Evolutionary conservation across 2,329 filamentous ascomycete genomes (phyloP).

Genomic region (Sordariomycetes sp.): DNA sequence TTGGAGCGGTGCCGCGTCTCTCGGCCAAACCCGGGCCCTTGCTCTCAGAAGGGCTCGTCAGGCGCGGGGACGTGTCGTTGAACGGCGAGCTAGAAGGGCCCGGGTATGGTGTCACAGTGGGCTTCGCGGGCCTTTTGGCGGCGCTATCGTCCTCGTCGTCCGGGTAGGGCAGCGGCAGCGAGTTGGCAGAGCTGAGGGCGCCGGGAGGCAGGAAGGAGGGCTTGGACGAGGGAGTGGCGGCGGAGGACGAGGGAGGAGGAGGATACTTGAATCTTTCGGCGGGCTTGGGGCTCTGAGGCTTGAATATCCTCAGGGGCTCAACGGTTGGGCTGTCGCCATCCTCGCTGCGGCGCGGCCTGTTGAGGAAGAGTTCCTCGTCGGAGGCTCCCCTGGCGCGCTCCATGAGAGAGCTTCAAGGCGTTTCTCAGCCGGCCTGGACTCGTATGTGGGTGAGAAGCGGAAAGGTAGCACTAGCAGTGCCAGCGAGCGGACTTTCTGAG

Average conservation of each 20-base stretch:
- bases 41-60: conserved; percentile 44
- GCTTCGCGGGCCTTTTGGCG: conserved; percentile 26
- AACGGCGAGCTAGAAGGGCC: conserved; percentile 34
- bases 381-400: conserved; percentile 52
- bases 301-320: conserved; percentile 76
- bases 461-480: neutral
- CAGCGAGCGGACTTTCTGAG: neutral
- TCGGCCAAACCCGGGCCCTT: conserved; percentile 63
- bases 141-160: conserved; percentile 46
- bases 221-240: conserved; percentile 33
- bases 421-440: neutral
- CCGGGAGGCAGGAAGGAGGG: conserved; percentile 56
- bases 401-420: conserved; percentile 18
- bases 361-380: conserved; percentile 78
- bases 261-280: conserved; percentile 40
- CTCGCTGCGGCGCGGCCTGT: conserved; percentile 35
- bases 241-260: conserved; percentile 27
- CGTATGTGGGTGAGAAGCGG: neutral
- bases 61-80: conserved; percentile 40
- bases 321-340: conserved; percentile 64
- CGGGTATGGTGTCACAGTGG: conserved; percentile 22
- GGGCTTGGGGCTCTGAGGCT: conserved; percentile 58
- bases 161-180: conserved; percentile 54
- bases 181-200: conserved; percentile 58
- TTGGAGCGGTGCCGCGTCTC: conserved; percentile 69